Base-by-base conservation (phyloP, 2,329 filamentous ascomycete species). In the Colletotrichum sp. region DNA sequence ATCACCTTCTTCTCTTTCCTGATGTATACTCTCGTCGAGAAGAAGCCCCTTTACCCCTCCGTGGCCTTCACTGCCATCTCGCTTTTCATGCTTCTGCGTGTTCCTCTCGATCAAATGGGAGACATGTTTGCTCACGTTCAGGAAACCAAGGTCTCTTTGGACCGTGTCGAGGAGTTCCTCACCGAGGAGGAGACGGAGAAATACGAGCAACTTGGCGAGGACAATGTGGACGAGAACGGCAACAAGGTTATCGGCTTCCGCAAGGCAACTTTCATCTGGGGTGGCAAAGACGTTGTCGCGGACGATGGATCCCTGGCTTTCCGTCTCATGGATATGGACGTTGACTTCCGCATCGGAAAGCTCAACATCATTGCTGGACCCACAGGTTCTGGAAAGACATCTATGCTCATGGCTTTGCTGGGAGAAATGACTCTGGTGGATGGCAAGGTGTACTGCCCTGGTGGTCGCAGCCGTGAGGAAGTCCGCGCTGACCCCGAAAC, bases 71-170 rank as follows among this genome's bases (percentile, higher is more conserved):
- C 97, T 3, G 96, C 97, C 48, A 93, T 99, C 70, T 99, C 97
- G 0, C 93, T 99, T 78, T 99, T 99, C 84, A 96, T 96, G 83
- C 92, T 99, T 55, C 92, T 99, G 16, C 93, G 97, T 64, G 95
- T 98, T 69, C 97, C 97, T 6, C 88, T 99, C 61, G 97, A 99
- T 83, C 96, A 99, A 85, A 90, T 99, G 70, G 97, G 97, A 67
- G 97, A 99, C 84, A 99, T 99, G 97, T 94, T 99, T 82, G 97
- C 97, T 13, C 97, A 99, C 85, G 96, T 99, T 6, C 96, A 98
- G 86, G 97, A 99, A 85, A 95, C 96, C 28, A 98, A 98, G 86
- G 96, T 99, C 24, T 99, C 97, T 0, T 93, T 99, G 67, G 96
- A 98, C 81, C 96, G 97, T 88, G 95, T 99, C 9, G 96, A 99